Conservation (phyloP, 1,139 yeast species). For the Nematodospora anomalae region DNA sequence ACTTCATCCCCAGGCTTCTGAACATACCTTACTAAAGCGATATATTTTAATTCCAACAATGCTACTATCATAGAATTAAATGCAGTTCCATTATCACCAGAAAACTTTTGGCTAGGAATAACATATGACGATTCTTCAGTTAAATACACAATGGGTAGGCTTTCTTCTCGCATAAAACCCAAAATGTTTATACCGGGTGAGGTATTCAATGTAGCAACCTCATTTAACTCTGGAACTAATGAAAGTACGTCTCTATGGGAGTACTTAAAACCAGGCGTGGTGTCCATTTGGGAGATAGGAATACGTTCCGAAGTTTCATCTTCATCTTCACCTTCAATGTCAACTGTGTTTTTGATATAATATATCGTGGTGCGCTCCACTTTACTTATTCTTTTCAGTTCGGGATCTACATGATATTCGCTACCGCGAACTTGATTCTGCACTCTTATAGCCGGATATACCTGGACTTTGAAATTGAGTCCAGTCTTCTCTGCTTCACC, state of each 20-base stretch:
- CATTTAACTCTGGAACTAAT: conserved; percentile 41
- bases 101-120: conserved; percentile 42
- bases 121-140: conserved; percentile 61
- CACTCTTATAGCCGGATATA: conserved; percentile 60
- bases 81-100: conserved; percentile 39
- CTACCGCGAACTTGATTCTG: conserved; percentile 39
- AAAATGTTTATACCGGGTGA: conserved; percentile 59
- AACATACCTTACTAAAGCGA: conserved; percentile 65
- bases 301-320: conserved; percentile 1
- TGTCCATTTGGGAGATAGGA: conserved; percentile 3
- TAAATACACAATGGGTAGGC: conserved; percentile 58
- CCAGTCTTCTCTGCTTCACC: conserved; percentile 14
- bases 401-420: conserved; percentile 26
- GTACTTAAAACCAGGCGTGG: conserved; percentile 56
- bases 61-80: conserved; percentile 58
- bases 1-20: conserved; percentile 48
- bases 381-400: conserved; percentile 10
- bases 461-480: conserved; percentile 49
- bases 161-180: conserved; percentile 51
- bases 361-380: conserved; percentile 25
- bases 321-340: conserved; percentile 11
- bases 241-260: conserved; percentile 53
- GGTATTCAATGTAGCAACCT: conserved; percentile 43
- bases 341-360: conserved; percentile 19
- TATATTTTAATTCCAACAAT: conserved; percentile 46